Conservation (phyloP, 106 monocot species). For the Allium sativum region DNA sequence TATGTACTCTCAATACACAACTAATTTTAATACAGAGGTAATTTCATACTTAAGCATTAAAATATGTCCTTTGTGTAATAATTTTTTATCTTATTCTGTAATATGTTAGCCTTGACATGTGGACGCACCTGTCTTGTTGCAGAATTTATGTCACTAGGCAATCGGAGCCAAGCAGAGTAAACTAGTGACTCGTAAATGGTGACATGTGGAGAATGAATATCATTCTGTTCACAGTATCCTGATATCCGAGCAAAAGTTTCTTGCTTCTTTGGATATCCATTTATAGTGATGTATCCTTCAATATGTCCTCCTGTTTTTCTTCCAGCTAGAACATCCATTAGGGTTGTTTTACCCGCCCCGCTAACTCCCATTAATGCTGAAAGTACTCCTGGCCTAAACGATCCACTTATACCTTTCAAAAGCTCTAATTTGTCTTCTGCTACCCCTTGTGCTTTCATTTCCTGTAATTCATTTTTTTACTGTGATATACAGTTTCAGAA, state of each 20-base stretch:
- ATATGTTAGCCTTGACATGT: no score
- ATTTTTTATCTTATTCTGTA: background rate
- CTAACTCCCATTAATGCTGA: constrained; percentile 91
- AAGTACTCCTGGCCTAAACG: constrained; percentile 81
- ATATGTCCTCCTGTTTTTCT: constrained; percentile 87
- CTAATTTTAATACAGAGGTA: no score
- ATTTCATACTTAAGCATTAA: no score
- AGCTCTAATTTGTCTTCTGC: constrained; percentile 41
- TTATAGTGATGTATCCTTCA: constrained; percentile 59
- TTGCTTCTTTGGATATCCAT: constrained; percentile 78
- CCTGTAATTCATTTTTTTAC: constrained; percentile 22
- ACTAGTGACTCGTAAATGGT: constrained; percentile 77
- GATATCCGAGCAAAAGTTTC: constrained; percentile 86
- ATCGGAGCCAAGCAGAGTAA: constrained; percentile 78
- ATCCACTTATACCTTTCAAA: constrained; percentile 64
- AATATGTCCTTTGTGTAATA: background rate
- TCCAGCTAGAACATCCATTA: constrained; percentile 87
- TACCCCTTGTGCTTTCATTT: constrained; percentile 72
- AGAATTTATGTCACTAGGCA: constrained; percentile 47
- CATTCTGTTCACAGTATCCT: constrained; percentile 85
- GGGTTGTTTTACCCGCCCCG: constrained; percentile 84
- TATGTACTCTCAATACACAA: no score
- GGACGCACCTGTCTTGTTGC: constrained; percentile 43
- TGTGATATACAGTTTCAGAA: background rate
- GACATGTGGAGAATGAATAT: constrained; percentile 84